Evolutionary conservation across 1,284 basidiomycete genomes (phyloP), one percentile per base, ranked within the genome.

Genomic region (Tilletia horrida): DNA sequence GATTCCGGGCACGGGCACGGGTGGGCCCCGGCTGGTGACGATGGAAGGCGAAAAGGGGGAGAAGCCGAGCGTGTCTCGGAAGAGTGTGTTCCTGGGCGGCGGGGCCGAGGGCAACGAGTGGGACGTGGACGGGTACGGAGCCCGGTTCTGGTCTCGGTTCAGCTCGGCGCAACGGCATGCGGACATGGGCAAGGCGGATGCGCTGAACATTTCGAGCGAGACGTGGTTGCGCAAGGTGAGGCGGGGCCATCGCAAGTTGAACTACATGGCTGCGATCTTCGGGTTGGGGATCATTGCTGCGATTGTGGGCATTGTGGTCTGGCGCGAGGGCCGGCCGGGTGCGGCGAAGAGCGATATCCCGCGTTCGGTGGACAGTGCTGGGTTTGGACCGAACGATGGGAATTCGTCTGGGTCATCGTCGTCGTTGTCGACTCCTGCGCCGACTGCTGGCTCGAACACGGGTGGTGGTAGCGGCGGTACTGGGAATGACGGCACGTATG

Each of bases 81-180:
- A 76, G 66, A 74, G 72, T 29, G 68, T 72, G 29, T 77, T 71
- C 70, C 66, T 76, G 11, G 77, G 77, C 21, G 77, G 68, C 2
- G 72, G 74, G 23, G 73, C 73, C 21, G 67, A 68, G 48, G 77
- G 77, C 31, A 71, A 72, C 43, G 77, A 79, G 66, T 79, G 77
- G 77, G 77, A 79, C 62, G 71, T 71, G 9, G 47, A 71, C 21
- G 77, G 77, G 3, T 66, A 71, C 57, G 77, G 76, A 3, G 76
- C 74, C 61, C 73, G 73, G 29, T 79, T 79, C 71, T 79, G 77
- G 77, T 67, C 69, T 40, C 73, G 76, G 45, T 79, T 79, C 67
- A 68, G 66, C 23, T 61, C 69, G 31, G 76, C 76, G 9, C 77
- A 79, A 50, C 72, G 71, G 61, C 69, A 25, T 2, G 70, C 74